A percentile compares a stretch with the other conserved stretches of the same genome.
phyloP scores from a whole-genome alignment of 2,329 filamentous ascomycete genomes.

The Beauveria sp. region DNA sequence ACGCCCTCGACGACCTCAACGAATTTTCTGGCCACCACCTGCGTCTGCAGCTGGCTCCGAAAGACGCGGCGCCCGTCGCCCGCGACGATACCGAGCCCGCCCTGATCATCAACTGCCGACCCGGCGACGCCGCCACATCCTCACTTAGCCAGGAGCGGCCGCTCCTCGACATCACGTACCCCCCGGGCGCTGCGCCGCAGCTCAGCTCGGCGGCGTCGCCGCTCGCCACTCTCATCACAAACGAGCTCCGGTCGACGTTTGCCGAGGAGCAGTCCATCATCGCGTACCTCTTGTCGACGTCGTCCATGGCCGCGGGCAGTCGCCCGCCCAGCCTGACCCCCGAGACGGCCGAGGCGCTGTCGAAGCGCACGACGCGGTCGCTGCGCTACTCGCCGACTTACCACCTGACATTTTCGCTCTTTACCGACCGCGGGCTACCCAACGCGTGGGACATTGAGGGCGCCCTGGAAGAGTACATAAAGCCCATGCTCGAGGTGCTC shows the following conservation, averaged over 20 bases:
- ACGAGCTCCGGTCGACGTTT: constrained; percentile 70
- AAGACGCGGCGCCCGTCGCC: constrained; percentile 22
- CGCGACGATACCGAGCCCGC: constrained; percentile 45
- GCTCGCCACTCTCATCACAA: constrained; percentile 70
- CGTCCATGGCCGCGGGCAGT: constrained; percentile 42
- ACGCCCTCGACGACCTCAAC: constrained; percentile 77
- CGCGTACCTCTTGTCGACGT: constrained; percentile 60
- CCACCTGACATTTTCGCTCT: constrained; percentile 91
- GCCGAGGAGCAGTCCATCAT: constrained; percentile 84
- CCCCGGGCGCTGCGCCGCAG: constrained; percentile 59
- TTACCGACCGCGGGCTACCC: constrained; percentile 69
- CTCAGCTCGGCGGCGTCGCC: constrained; percentile 62
- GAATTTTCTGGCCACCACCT: constrained; percentile 81
- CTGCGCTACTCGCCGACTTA: constrained; percentile 91
- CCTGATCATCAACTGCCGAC: constrained; percentile 62
- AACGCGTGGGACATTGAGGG: constrained; percentile 87
- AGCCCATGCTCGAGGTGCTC: constrained; percentile 72
- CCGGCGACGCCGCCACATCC: constrained; percentile 53
- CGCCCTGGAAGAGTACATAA: constrained; percentile 73
- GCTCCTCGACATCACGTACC: constrained; percentile 70
- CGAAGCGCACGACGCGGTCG: constrained; percentile 70
- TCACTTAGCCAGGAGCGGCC: constrained; percentile 62
- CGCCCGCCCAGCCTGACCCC: constrained; percentile 39
- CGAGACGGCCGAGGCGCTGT: constrained; percentile 48
- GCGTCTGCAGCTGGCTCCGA: constrained; percentile 36